Base-by-base conservation (phyloP, 441 rosid species). In the Arabidopsis hybrid region DNA sequence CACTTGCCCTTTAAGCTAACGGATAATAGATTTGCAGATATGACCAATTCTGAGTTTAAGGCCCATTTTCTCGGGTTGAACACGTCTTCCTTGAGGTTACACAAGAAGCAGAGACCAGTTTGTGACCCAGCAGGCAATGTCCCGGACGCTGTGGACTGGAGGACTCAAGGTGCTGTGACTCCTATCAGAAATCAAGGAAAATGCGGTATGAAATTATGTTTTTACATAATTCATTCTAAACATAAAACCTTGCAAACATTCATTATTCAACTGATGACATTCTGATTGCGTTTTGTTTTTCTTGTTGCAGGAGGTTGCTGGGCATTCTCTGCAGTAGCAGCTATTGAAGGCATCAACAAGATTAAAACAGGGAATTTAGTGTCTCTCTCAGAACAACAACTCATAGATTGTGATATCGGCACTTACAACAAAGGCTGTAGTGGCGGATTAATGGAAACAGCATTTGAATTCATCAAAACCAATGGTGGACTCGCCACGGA, bases 311-410 rank as follows among this genome's bases (percentile, higher is more conserved):
- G 96, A 69, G 85, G 94, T 72, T 89, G 97, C 49, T 93, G 98
- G 98, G 98, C 97, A 12, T 93, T 93, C 53, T 82, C 97, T 14
- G 91, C 96, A 11, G 88, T 89, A 62, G 92, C 95, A 75, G 91
- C 98, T 14, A 78, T 91, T 42, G 95, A 93, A 87, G 91, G 97
- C 71, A 81, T 89, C 80, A 82, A 85, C 82, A 65, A 83, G 64
- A 87, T 91, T 60, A 85, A 84, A 65, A 88, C 89, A 42, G 89
- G 90, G 65, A 84, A 81, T 5, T 70, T 93, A 62, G 67, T 80
- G 14, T 81, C 92, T 68, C 79, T 91, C 52, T 93, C 96, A 14
- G 97, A 89, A 73, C 96, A 93, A 77, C 86, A 93, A 67, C 90
- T 91, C 21, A 82, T 93, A 56, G 97, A 93, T 76, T 91, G 97